These are phyloP conservation scores for Athelia psychrophila DNA, from an alignment of 1,284 basidiomycete species.

Conservation along the genomic window DNA sequence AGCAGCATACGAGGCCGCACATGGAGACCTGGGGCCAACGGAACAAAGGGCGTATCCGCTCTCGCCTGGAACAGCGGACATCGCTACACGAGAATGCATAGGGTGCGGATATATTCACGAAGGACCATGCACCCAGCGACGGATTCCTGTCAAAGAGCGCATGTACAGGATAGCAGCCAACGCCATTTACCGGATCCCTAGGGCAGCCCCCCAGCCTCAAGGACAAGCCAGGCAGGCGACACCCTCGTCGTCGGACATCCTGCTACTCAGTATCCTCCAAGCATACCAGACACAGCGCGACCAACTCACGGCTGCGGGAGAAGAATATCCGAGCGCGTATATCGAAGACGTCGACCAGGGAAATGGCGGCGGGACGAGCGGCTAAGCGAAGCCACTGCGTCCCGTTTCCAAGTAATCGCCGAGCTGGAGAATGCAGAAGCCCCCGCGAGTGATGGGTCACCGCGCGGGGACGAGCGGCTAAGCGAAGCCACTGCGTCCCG, in stretches of 20 bases:
- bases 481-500: too few species aligned
- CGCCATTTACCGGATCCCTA: background rate
- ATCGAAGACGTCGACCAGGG: background rate
- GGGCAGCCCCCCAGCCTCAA: background rate
- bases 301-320: too few species aligned
- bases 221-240: background rate
- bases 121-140: background rate
- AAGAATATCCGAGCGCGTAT: too few species aligned
- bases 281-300: background rate
- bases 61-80: background rate
- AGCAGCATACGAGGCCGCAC: background rate
- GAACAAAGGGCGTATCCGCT: background rate
- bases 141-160: background rate
- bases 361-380: background rate
- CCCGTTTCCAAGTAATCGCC: background rate
- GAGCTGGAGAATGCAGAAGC: background rate
- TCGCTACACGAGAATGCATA: background rate
- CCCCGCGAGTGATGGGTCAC: background rate
- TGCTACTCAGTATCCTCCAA: background rate
- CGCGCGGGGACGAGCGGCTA: too few species aligned
- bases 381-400: background rate
- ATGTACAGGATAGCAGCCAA: background rate
- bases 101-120: background rate
- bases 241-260: background rate
- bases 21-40: background rate